A percentile compares a stretch with the other conserved stretches of the same genome.
Evolutionary conservation across 345 rosid genomes (phyloP).

Genomic region (Camelina neglecta): DNA sequence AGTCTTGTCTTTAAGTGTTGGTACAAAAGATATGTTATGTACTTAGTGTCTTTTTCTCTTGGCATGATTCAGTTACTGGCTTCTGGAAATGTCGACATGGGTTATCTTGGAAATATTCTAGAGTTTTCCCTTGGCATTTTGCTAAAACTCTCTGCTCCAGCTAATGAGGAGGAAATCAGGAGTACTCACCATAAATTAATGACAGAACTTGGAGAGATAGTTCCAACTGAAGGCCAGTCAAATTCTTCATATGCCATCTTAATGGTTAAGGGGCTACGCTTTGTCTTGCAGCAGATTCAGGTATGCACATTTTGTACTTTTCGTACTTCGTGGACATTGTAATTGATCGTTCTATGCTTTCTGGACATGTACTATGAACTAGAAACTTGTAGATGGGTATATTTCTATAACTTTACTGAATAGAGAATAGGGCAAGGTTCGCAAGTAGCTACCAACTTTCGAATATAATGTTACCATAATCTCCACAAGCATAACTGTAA

Average conservation of each 20-base stretch:
- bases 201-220: constrained; percentile 67
- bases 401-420: not conserved
- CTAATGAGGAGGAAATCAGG: constrained; percentile 70
- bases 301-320: constrained; percentile 39
- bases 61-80: constrained; percentile 59
- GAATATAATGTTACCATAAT: not conserved
- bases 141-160: constrained; percentile 81
- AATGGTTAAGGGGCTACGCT: constrained; percentile 82
- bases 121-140: constrained; percentile 74
- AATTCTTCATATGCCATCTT: constrained; percentile 55
- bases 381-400: constrained; percentile 5
- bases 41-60: constrained; percentile 15
- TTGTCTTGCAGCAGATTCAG: constrained; percentile 90
- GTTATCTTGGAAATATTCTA: constrained; percentile 71
- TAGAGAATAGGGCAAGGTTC: not conserved
- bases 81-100: constrained; percentile 73
- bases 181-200: constrained; percentile 56
- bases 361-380: not conserved
- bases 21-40: constrained; percentile 11
- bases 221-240: constrained; percentile 52
- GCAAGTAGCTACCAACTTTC: constrained; percentile 14
- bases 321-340: not conserved
- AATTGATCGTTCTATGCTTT: not conserved
- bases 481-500: constrained; percentile 7
- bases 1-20: constrained; percentile 8